Evolutionary conservation across 163 green algal genomes (phyloP).

Genomic region (Scenedesmus sp.): DNA sequence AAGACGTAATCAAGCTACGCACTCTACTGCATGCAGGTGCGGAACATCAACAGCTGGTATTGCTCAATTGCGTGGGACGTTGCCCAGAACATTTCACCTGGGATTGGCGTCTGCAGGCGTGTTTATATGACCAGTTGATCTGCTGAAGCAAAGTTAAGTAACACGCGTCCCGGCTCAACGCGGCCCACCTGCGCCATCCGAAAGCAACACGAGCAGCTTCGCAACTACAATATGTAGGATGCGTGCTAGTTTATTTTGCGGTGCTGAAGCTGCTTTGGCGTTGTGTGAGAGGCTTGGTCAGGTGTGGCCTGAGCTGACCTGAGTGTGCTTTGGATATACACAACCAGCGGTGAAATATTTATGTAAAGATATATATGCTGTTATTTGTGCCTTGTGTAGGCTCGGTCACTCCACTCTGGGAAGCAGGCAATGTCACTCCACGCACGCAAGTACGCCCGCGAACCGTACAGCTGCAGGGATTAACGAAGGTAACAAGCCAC

Average conservation of each 20-base stretch:
- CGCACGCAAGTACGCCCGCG: background rate
- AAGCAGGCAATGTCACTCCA: slow-evolving; percentile 12
- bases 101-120: background rate
- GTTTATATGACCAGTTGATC: background rate
- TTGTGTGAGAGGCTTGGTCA: background rate
- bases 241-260: background rate
- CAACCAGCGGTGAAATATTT: background rate
- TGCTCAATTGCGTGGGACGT: background rate
- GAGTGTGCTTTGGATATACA: background rate
- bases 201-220: background rate
- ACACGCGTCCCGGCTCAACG: slow-evolving; percentile 10
- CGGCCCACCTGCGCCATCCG: background rate
- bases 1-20: background rate
- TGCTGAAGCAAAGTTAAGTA: background rate
- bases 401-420: background rate
- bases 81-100: too few relatives aligned
- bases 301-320: background rate
- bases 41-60: background rate
- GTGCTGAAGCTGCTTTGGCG: background rate
- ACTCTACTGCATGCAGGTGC: slow-evolving; percentile 8
- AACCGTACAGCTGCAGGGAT: background rate
- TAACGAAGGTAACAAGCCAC: background rate
- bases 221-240: background rate
- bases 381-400: too few relatives aligned
- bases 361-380: too few relatives aligned